Percentiles rank a stretch among this genome's conserved stretches.
These are phyloP conservation scores for Eragrostis tef DNA, from an alignment of 202 grass and related monocot species.

Conservation along the genomic window DNA sequence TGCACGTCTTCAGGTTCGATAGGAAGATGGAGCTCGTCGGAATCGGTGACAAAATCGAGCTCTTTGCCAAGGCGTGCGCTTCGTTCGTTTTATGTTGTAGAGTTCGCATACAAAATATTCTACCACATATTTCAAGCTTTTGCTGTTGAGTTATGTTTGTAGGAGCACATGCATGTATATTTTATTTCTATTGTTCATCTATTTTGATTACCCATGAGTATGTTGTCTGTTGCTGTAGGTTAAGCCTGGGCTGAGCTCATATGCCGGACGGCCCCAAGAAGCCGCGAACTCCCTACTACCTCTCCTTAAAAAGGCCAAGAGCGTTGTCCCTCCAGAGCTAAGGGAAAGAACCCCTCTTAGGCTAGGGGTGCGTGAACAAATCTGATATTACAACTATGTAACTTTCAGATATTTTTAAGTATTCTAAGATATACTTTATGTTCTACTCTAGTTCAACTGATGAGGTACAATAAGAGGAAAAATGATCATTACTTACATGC, in stretches of 20 bases:
- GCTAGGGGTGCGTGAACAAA: neutral
- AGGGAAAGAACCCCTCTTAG: neutral
- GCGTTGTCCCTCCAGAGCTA: neutral
- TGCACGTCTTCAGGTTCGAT: conserved; percentile 62
- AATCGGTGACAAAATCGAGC: conserved; percentile 44
- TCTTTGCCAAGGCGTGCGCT: conserved; percentile 20
- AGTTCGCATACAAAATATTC: too few relatives aligned
- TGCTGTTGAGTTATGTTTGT: neutral
- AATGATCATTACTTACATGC: neutral
- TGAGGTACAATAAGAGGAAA: neutral
- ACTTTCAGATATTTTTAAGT: neutral
- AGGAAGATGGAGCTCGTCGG: conserved; percentile 40
- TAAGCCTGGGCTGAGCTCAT: neutral
- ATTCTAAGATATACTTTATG: neutral
- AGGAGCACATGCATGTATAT: too few relatives aligned
- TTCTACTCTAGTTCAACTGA: neutral
- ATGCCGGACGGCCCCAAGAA: neutral
- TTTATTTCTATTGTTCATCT: neutral
- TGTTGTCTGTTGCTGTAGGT: neutral
- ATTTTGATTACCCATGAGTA: neutral
- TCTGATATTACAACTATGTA: neutral
- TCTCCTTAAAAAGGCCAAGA: neutral
- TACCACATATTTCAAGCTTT: neutral
- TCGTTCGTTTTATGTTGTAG: too few relatives aligned
- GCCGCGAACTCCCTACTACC: neutral